Evolutionary conservation across 1,284 basidiomycete genomes (phyloP), one percentile per base, ranked within the genome.

Genomic region (Heterobasidion irregulare): DNA sequence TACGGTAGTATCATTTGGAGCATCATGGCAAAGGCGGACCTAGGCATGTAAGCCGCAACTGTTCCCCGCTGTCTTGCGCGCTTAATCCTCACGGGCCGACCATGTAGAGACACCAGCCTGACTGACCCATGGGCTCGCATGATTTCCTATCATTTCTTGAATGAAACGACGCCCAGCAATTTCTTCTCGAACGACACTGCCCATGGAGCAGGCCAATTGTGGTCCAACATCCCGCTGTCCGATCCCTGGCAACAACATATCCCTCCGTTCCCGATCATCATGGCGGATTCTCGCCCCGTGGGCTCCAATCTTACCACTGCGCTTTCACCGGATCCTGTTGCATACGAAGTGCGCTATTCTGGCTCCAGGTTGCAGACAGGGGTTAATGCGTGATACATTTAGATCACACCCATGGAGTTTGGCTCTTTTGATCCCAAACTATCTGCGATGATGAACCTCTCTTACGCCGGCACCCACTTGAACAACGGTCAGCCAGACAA

Each of bases 361-460:
- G 38, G 16, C 18, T 32, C 34, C 5, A 12, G 13, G 7, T 15
- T 55, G 55, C 18, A 32, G 33, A 26, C 19, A 6, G 13, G 5
- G 50, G 7, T 43, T 9, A 1, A 36, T 50, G 8, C 53, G 35
- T 45, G 5, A 19, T 18, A 8, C 15, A 33, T 16, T n/a, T 56
- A 86, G 80, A 79, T 86, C 18, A 77, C 81, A 0, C 84, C 83
- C 4, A 66, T 79, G 60, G 83, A 87, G 58, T 75, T 84, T 57
- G 86, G 83, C 6, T 86, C 84, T 2, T 89, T 76, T 70, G 86
- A 89, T 63, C 83, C 84, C 6, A 72, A 68, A 54, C 67, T 89
- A 6, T 79, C 79, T 41, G 78, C 82, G 0, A 83, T 81, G 65
- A 73, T 80, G 62, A 81, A 83, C 58, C 66, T 82, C 38, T 70